Base-by-base conservation (phyloP, 169 alveolate genomes). In the Babesia caballi region DNA sequence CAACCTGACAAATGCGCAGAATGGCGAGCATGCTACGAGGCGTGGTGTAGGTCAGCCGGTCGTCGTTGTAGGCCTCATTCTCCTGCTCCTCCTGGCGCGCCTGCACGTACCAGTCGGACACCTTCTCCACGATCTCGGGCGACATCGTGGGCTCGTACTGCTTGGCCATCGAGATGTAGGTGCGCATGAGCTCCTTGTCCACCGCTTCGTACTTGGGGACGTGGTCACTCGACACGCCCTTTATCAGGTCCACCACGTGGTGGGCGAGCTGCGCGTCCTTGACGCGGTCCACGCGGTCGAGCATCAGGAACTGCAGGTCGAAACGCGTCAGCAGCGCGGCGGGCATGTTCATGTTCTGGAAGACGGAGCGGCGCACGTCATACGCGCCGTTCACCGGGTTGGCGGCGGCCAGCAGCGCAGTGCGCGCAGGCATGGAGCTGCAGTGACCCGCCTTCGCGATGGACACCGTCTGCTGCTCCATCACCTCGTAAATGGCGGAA, bases 381-480 rank as follows among this genome's bases (percentile, higher is more conserved):
- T 97, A 97, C 72, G 97, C 91, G 3, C 99, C 99, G 71, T 94
- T 94, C 15, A 94, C 78, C 8, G 99, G 99, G 82, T 97, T 97
- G 7, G 99, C 99, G 11, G 99, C 99, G 0, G 99, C 99, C 78
- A 97, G 81, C 28, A 97, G 97, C 4, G 98, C 91, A 0, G 91
- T 84, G 28, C 90, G 50, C 7, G 93, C 93, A 33, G 90, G 85
- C 91, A 88, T 71, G 33, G 87, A 65, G 41, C 85, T 83, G 33
- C 87, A 72, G 73, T 88, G 98, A 12, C 99, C 99, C 28, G 99
- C 98, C 87, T 97, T 97, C 4, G 99, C 99, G 61, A 97, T 96
- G 30, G 97, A 91, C 2, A 97, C 99, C 15, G 98, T 95, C 90
- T 97, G 97, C 82, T 97, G 98, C 84, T 97, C 99, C 99, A 96